Evolutionary conservation across 768 basidiomycete genomes (phyloP), one percentile per base, ranked within the genome.

Genomic region (Asterophora lycoperdoides): DNA sequence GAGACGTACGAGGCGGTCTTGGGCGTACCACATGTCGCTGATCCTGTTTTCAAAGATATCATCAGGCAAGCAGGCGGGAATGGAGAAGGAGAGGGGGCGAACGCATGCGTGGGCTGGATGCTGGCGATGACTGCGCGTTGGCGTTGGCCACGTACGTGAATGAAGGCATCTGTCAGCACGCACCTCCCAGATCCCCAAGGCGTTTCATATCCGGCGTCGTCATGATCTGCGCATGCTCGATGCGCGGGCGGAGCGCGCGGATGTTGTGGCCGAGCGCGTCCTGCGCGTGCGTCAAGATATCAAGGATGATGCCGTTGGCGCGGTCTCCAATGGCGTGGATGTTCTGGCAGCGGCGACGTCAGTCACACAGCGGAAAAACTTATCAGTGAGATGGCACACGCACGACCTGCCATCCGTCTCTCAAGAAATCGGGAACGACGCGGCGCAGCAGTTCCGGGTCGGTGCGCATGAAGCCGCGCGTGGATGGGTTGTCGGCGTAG

Each of bases 191-290:
- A 44, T 67, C 72, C 10, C 79, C 84, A 17, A 86, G 69, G 9
- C 84, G 74, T 14, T 63, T 63, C 63, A 89, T 74, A 58, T 89
- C 87, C 0, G 65, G 67, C 17, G 70, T 65, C 1, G 74, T 74
- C 52, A 89, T 64, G 50, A 89, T 79, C 64, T 89, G 87, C 8
- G 83, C 84, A 62, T 90, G 88, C 60, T 90, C 88, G 4, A 89
- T 70, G 29, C 88, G 75, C 19, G 84, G 79, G 28, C 86, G 68
- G 41, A 77, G 62, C 26, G 75, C 72, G 18, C 73, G 67, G 7
- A 80, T 72, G 47, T 79, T 69, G 37, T 71, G 63, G 35, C 69
- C 67, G 32, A 37, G 34, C n/a, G 44, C 28, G 1, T 69, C 56
- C 35, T 83, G 63, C 6, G 77, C 74, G 9, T 63, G 61, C 59